Evolutionary conservation across 352 stramenopile genomes (phyloP).

Genomic region (Pythium dissimile): DNA sequence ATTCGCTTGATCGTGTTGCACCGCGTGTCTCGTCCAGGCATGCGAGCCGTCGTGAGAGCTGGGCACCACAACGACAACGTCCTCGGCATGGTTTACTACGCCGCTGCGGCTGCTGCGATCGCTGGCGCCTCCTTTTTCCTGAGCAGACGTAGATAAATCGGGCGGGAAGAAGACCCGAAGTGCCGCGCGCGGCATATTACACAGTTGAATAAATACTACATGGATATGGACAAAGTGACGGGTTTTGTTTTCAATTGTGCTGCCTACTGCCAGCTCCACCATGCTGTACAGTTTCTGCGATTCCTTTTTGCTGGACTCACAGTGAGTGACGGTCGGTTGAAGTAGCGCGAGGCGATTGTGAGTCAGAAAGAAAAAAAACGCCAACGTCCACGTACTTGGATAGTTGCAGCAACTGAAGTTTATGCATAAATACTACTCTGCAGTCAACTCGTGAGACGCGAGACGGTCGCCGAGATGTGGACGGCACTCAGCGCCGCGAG

Average conservation of each 20-base stretch:
- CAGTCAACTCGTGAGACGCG: conserved; percentile 38
- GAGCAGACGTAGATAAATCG: conserved; percentile 55
- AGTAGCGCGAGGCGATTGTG: too few relatives aligned
- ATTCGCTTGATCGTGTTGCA: conserved; percentile 69
- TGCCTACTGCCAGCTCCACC: too few relatives aligned
- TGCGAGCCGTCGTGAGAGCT: conserved; percentile 15
- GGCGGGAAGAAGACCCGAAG: neutral
- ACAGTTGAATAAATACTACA: too few relatives aligned
- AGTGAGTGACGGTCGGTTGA: too few relatives aligned
- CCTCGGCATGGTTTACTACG: conserved; percentile 78
- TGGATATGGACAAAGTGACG: too few relatives aligned
- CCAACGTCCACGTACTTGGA: too few relatives aligned
- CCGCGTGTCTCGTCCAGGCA: conserved; percentile 27
- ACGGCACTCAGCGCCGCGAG: conserved; percentile 53
- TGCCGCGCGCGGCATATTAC: neutral
- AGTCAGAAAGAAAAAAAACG: too few relatives aligned
- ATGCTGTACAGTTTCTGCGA: too few relatives aligned
- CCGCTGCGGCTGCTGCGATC: conserved; percentile 67
- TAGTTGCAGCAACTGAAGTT: neutral
- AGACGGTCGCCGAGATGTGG: conserved; percentile 58
- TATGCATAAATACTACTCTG: conserved; percentile 14
- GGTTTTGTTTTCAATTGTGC: too few relatives aligned
- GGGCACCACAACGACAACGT: conserved; percentile 47
- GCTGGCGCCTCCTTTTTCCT: conserved; percentile 77
- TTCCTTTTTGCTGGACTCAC: too few relatives aligned